Base-by-base conservation (phyloP, 2,329 filamentous ascomycete species). In the Alternaria sp. region DNA sequence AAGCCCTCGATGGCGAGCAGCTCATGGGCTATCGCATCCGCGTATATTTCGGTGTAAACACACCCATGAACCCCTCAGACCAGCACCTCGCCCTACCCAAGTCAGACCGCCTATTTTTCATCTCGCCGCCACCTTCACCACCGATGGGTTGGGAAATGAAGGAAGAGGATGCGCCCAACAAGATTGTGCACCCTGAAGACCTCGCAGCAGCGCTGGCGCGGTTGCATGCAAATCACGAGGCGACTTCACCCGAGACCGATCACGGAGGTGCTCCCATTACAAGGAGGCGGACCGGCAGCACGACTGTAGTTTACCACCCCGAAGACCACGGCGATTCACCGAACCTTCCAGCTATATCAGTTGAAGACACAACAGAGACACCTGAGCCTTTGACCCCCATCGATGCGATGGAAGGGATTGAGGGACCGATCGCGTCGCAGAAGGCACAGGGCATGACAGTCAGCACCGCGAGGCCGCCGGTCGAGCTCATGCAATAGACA, bases 1-100 rank as follows among this genome's bases (percentile, higher is more conserved):
- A 87, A 67, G 83, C 89, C 56, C 91, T 93, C 79, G 91, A 95
- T 72, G 89, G 89, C 70, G 89, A 93, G 79, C 81, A 82, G 24
- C 84, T 94, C 66, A 86, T 94, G 80, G 91, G 91, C 70, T 86
- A 30, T 81, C 84, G 76, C 43, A 75, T 78, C 32, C 75, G 77
- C 44, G 76, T 79, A 22, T 79, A 79, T 69, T 79, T 79, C 57
- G 77, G 77, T 30, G 64, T 77, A 39, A 72, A 74, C 61, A 79
- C 77, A 18, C 77, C 77, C 39, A 68, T 79, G 53, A 79, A 78
- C 60, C 75, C 75, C 7, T 72, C 64, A 26, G 77, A 79, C 62
- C 77, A 79, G 63, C 77, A 79, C 61, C 65, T 79, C 30, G 73
- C 76, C 16, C 70, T 79, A 5, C 88, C 88, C 2, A 84, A 88